A percentile compares a stretch with the other conserved stretches of the same genome.
phyloP scores from a whole-genome alignment of 2,329 filamentous ascomycete species.

The Cercospora sojina region DNA sequence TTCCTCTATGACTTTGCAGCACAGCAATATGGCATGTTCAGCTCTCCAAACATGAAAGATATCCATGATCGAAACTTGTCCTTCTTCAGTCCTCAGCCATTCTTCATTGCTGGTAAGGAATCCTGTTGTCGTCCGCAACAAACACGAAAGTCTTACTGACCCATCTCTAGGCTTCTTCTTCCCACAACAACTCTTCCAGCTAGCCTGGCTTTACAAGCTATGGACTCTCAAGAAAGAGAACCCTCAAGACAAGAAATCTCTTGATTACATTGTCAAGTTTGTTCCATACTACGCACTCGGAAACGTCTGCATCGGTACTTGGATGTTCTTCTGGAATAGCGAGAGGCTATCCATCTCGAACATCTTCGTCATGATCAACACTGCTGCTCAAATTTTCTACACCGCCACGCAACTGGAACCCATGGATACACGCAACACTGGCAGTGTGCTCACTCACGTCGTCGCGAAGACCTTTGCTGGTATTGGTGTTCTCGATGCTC shows the following conservation, averaged over 20 bases:
- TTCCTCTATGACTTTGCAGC: conserved; percentile 59
- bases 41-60: conserved; percentile 59
- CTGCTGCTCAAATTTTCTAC: conserved; percentile 56
- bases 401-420: conserved; percentile 48
- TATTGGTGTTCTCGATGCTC: conserved; percentile 59
- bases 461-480: conserved; percentile 61
- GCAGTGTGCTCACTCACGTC: conserved; percentile 57
- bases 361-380: conserved; percentile 58
- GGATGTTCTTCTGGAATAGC: conserved; percentile 62
- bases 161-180: conserved; percentile 55
- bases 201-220: conserved; percentile 58
- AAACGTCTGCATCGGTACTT: conserved; percentile 59
- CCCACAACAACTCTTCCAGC: conserved; percentile 59
- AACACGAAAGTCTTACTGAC: not conserved
- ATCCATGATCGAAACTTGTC: conserved; percentile 59
- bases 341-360: conserved; percentile 53
- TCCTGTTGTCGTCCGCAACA: not conserved
- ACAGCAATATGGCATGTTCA: conserved; percentile 60
- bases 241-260: conserved; percentile 43
- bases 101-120: conserved; percentile 50
- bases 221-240: conserved; percentile 50
- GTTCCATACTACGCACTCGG: conserved; percentile 57
- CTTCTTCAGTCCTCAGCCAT: conserved; percentile 59
- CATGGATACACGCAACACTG: conserved; percentile 51
- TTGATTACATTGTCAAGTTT: conserved; percentile 54